phyloP scores from a whole-genome alignment of 176 grass and related monocot species.

The Saccharum officinarum region DNA sequence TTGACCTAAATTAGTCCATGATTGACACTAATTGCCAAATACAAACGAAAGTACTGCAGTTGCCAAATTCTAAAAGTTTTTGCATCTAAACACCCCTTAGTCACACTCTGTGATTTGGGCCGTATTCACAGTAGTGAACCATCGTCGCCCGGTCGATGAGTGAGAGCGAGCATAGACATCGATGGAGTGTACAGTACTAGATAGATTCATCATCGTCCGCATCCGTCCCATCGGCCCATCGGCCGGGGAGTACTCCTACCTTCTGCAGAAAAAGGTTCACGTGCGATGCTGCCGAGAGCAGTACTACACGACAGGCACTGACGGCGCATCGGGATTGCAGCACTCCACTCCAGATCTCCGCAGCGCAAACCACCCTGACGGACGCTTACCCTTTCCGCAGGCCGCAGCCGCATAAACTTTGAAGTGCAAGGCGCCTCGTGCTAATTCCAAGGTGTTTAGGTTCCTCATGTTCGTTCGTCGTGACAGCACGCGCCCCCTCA shows the following conservation, averaged over 20 bases:
- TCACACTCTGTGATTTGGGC: neutral
- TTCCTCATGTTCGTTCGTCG: neutral
- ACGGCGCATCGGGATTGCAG: neutral
- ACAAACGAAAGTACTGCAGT: no score
- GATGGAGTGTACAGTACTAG: no score
- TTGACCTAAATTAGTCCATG: no score
- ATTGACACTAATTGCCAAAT: no score
- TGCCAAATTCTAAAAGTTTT: no score
- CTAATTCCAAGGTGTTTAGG: constrained; percentile 45
- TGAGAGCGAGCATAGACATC: no score
- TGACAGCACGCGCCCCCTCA: neutral
- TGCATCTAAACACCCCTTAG: no score
- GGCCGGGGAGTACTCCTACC: neutral
- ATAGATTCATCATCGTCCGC: no score
- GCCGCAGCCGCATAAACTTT: neutral
- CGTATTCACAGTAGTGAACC: neutral
- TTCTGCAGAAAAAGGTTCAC: constrained; percentile 21
- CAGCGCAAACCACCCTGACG: neutral
- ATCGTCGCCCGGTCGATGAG: no score
- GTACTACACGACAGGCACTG: constrained; percentile 9
- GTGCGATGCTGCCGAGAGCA: neutral
- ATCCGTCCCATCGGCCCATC: no score
- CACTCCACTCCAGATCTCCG: constrained; percentile 24
- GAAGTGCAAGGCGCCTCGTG: constrained; percentile 28
- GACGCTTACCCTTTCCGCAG: neutral